Evolutionary conservation across 2,329 filamentous ascomycete genomes (phyloP).

Genomic region (Fusarium bactridioides): DNA sequence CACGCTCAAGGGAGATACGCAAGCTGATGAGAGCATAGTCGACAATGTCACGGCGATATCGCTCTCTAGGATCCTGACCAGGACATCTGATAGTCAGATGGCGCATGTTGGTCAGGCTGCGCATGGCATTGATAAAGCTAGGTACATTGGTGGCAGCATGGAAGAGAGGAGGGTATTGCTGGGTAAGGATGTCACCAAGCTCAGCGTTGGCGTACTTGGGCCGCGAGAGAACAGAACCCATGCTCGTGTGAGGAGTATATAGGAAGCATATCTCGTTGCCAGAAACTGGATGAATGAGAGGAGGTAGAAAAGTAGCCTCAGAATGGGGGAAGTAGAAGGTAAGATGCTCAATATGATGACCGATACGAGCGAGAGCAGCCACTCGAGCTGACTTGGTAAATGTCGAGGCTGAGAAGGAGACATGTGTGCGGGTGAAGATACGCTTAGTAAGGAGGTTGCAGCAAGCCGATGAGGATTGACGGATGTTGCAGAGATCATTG

Average conservation of each 20-base stretch:
- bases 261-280: slow-evolving; percentile 82
- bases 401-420: slow-evolving; percentile 76
- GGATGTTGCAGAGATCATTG: slow-evolving; percentile 65
- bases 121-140: slow-evolving; percentile 80
- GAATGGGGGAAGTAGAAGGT: slow-evolving; percentile 81
- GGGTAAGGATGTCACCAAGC: slow-evolving; percentile 81
- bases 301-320: slow-evolving; percentile 81
- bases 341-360: slow-evolving; percentile 79
- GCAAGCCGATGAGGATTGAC: slow-evolving; percentile 74
- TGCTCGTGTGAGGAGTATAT: slow-evolving; percentile 79
- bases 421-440: slow-evolving; percentile 72
- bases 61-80: slow-evolving; percentile 71
- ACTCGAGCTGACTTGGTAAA: slow-evolving; percentile 79
- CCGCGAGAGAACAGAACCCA: slow-evolving; percentile 66
- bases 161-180: slow-evolving; percentile 89
- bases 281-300: slow-evolving; percentile 79
- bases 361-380: slow-evolving; percentile 78
- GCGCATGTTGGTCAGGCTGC: slow-evolving; percentile 71
- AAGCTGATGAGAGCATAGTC: slow-evolving; percentile 91
- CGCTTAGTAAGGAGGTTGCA: slow-evolving; percentile 73
- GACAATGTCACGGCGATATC: slow-evolving; percentile 79
- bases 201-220: slow-evolving; percentile 83
- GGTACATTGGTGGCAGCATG: slow-evolving; percentile 89
- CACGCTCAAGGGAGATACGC: slow-evolving; percentile 81
- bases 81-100: slow-evolving; percentile 82